These are phyloP conservation scores for Entomortierella beljakovae DNA, from an alignment of 192 early-diverging fungal genomes.

Conservation along the genomic window DNA sequence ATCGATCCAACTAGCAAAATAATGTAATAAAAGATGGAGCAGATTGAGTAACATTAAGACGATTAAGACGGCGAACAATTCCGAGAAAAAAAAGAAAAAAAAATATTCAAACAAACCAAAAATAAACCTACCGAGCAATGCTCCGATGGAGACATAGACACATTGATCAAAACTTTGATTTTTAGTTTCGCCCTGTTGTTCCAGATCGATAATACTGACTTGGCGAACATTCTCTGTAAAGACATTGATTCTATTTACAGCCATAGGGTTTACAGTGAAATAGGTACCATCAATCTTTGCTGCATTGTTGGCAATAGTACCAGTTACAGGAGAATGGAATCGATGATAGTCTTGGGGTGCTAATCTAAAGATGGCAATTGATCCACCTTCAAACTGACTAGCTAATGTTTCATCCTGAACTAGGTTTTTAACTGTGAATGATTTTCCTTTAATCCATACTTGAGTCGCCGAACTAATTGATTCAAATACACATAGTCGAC, in stretches of 20 bases:
- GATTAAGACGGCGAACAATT: neutral
- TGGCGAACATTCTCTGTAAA: slow-evolving; percentile 77
- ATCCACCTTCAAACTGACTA: slow-evolving; percentile 63
- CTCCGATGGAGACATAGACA: slow-evolving; percentile 74
- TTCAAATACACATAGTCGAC: slow-evolving; percentile 67
- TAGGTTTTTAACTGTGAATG: slow-evolving; percentile 69
- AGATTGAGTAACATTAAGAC: neutral
- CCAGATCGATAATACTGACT: slow-evolving; percentile 63
- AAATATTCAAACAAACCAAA: neutral
- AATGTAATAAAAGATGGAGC: neutral
- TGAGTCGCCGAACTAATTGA: slow-evolving; percentile 62
- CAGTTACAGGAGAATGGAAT: slow-evolving; percentile 75
- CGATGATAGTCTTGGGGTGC: slow-evolving; percentile 89
- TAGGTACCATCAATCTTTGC: slow-evolving; percentile 69
- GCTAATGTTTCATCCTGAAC: slow-evolving; percentile 63
- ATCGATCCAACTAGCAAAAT: slow-evolving; percentile 69
- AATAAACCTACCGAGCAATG: slow-evolving; percentile 59
- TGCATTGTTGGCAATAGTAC: slow-evolving; percentile 56
- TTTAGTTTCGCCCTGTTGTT: slow-evolving; percentile 2
- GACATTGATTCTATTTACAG: slow-evolving; percentile 73
- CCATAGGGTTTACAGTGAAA: slow-evolving; percentile 82
- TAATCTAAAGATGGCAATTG: slow-evolving; percentile 76
- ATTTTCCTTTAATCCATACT: slow-evolving; percentile 82
- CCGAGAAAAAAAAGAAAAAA: neutral
- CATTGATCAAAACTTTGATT: slow-evolving; percentile 62